Conservation (phyloP, 768 basidiomycete species). For the Gymnopilus dilepis region DNA sequence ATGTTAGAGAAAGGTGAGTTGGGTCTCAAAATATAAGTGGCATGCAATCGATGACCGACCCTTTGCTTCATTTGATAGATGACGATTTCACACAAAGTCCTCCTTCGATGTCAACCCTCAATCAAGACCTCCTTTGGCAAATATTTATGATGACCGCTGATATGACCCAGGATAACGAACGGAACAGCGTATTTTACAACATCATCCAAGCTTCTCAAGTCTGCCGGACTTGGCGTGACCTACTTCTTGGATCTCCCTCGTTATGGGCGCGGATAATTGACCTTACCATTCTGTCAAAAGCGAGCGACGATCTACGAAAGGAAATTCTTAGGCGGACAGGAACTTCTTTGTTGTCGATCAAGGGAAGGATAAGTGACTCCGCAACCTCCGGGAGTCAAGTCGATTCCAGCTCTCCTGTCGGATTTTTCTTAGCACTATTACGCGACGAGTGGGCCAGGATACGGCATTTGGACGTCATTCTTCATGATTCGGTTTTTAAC, state of each 20-base stretch:
- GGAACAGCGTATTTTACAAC: not conserved
- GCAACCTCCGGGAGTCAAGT: not conserved
- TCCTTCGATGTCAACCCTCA: not conserved
- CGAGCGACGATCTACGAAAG: not conserved
- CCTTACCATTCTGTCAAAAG: not conserved
- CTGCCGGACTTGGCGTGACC: conserved; percentile 1
- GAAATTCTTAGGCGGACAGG: conserved; percentile 4
- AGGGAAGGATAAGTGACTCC: not conserved
- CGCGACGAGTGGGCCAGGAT: not conserved
- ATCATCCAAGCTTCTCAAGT: conserved; percentile 1
- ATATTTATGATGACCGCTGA: not conserved
- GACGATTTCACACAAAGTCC: not conserved
- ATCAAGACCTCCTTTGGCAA: not conserved
- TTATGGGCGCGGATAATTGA: conserved; percentile 5
- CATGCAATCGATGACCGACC: too few species aligned
- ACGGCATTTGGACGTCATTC: not conserved
- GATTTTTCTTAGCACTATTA: not conserved
- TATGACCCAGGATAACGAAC: not conserved
- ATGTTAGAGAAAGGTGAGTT: too few species aligned
- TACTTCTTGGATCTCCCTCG: not conserved
- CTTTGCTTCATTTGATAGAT: not conserved
- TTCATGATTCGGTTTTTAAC: not conserved
- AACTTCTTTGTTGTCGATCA: not conserved
- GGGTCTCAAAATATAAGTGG: too few species aligned
- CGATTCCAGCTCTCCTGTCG: not conserved